Percentiles rank a stretch among this genome's conserved stretches.
Conservation (phyloP, 1,284 basidiomycete genomes). For the Blastosporella zonata region DNA sequence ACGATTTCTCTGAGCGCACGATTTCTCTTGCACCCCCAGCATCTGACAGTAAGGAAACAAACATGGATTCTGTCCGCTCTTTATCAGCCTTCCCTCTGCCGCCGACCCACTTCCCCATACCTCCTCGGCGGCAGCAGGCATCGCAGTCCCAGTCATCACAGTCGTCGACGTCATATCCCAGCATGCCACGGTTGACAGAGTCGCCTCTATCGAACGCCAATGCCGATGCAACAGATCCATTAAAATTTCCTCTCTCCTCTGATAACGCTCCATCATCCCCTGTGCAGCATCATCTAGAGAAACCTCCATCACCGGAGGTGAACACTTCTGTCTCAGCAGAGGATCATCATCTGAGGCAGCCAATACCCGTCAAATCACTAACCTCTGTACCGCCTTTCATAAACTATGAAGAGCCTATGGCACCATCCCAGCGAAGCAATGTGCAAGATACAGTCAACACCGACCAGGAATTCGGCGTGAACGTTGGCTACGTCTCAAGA, state of each 20-base stretch:
- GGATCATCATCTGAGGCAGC: conserved; percentile 6
- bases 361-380: conserved; percentile 19
- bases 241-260: background rate
- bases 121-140: conserved; percentile 34
- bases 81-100: conserved; percentile 70
- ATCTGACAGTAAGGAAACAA: conserved; percentile 19
- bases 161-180: conserved; percentile 27
- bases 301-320: conserved; percentile 1
- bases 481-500: conserved; percentile 6
- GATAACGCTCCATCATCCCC: conserved; percentile 17
- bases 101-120: conserved; percentile 65
- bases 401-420: background rate
- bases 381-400: conserved; percentile 11
- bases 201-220: conserved; percentile 30
- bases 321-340: background rate
- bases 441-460: conserved; percentile 27
- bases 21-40: conserved; percentile 13
- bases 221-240: conserved; percentile 1
- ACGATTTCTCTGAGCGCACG: conserved; percentile 10
- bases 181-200: conserved; percentile 25
- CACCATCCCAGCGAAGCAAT: conserved; percentile 8
- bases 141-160: conserved; percentile 30
- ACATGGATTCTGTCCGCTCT: conserved; percentile 58
- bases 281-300: conserved; percentile 19
- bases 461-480: conserved; percentile 35